Evolutionary conservation across 202 grass and related monocot species (phyloP).

Genomic region (Schoenoplectus tabernaemontani): DNA sequence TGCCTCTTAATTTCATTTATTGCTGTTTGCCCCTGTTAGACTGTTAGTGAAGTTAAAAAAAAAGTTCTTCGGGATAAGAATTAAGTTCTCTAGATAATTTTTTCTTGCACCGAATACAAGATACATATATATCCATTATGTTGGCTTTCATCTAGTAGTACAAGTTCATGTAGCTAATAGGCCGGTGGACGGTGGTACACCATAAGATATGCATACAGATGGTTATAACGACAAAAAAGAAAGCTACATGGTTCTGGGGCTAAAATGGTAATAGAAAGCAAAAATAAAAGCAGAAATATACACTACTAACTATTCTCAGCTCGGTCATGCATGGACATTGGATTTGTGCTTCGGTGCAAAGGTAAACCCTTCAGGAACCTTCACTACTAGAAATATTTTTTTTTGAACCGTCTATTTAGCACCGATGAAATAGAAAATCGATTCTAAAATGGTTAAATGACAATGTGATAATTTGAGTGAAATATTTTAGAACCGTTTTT

Average conservation of each 20-base stretch:
- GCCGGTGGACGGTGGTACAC: too few relatives aligned
- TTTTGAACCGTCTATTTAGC: too few relatives aligned
- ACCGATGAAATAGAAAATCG: too few relatives aligned
- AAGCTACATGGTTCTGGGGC: neutral
- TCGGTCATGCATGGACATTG: slow-evolving; percentile 77
- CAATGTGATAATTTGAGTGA: too few relatives aligned
- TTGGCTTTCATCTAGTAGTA: neutral
- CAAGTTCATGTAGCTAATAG: neutral
- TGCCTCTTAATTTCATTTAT: too few relatives aligned
- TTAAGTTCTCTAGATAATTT: neutral
- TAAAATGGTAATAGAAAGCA: neutral
- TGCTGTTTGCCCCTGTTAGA: too few relatives aligned
- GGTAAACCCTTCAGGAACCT: slow-evolving; percentile 74
- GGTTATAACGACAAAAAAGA: too few relatives aligned
- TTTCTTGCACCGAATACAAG: neutral
- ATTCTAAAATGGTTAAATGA: too few relatives aligned
- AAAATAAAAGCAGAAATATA: neutral
- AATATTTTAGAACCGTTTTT: too few relatives aligned
- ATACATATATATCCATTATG: neutral
- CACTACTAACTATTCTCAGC: slow-evolving; percentile 66
- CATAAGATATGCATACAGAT: too few relatives aligned
- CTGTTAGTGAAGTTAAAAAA: too few relatives aligned
- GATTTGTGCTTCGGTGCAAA: slow-evolving; percentile 89
- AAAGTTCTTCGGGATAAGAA: neutral
- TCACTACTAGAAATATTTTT: too few relatives aligned